Percentiles rank a stretch among this genome's conserved stretches.
phyloP scores from a whole-genome alignment of 768 basidiomycete species.

The Trametes coccinea region DNA sequence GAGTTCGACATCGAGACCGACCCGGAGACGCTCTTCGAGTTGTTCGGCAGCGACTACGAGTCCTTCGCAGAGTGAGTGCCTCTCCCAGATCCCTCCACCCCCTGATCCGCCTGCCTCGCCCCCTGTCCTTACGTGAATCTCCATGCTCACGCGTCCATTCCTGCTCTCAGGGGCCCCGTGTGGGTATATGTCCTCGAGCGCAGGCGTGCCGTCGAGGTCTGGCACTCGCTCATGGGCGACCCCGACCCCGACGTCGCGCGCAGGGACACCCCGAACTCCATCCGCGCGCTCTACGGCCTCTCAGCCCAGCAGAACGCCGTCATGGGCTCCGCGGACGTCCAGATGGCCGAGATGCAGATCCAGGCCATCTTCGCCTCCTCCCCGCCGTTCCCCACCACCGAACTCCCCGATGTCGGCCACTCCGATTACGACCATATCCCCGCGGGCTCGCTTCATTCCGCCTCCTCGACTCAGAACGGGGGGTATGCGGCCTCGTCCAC shows the following conservation, averaged over 20 bases:
- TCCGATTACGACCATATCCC: constrained; percentile 34
- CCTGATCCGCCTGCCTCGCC: constrained; percentile 22
- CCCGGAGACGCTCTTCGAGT: constrained; percentile 73
- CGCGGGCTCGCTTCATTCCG: constrained; percentile 40
- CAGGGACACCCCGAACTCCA: constrained; percentile 56
- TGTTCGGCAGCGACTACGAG: constrained; percentile 77
- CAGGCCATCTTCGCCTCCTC: constrained; percentile 78
- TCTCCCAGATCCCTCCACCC: too few relatives aligned
- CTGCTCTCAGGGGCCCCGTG: constrained; percentile 65
- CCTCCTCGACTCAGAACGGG: constrained; percentile 43
- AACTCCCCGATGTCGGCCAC: constrained; percentile 53
- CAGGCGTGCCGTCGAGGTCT: constrained; percentile 77
- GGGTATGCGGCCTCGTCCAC: constrained; percentile 48
- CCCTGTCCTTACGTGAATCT: not conserved
- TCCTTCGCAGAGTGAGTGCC: constrained; percentile 71
- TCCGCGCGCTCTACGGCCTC: constrained; percentile 69
- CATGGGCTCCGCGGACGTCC: constrained; percentile 67
- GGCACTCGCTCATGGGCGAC: constrained; percentile 75
- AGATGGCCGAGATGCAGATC: constrained; percentile 80
- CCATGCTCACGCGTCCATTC: not conserved
- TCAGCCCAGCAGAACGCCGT: constrained; percentile 59
- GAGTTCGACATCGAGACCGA: constrained; percentile 84
- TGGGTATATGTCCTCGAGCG: constrained; percentile 91
- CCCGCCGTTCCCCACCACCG: constrained; percentile 72
- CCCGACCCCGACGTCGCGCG: constrained; percentile 59